Evolutionary conservation across 2,329 filamentous ascomycete genomes (phyloP), one percentile per base, ranked within the genome.

Genomic region (Pestalotiopsis sp.): DNA sequence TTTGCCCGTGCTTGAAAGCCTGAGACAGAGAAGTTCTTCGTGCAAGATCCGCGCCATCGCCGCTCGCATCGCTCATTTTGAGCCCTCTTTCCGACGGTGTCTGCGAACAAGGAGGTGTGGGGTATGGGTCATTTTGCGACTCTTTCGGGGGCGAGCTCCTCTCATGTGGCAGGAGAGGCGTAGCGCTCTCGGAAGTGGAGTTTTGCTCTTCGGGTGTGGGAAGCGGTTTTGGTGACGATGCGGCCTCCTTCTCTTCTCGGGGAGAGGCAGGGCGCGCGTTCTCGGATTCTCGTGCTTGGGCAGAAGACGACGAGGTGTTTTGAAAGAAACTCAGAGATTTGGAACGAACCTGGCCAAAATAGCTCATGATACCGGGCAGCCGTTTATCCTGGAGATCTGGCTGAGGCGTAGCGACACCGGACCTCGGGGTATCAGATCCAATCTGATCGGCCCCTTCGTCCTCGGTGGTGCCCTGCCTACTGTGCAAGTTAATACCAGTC

Each of bases 281-380:
- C 70, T 77, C 75, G 75, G 79, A 75, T 73, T 79, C 78, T 76
- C 77, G 76, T 78, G 80, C 75, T 80, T 80, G 76, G 79, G 79
- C 76, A 72, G 75, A 78, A 77, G 77, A 77, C 75, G 79, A 80
- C 69, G 76, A 77, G 74, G 79, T 75, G 75, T 78, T 80, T 11
- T 41, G 64, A 74, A 80, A 79, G 76, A 80, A 81, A 80, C 85
- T 82, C 87, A 88, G 87, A 90, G 91, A 90, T 86, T 88, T 90
- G 87, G 89, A 88, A 98, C 96, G 91, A 97, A 99, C 96, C 95
- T 99, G 96, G 86, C 92, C 92, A 88, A 98, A 97, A 87, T 96
- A 98, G 87, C 92, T 97, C 88, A 96, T 92, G 85, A 98, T 97
- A 80, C 94, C 93, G 75, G 96, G 96, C 79, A 97, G 87, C 83